Evolutionary conservation across 768 basidiomycete species (phyloP).

Genomic region (Boletus eberwhitei): DNA sequence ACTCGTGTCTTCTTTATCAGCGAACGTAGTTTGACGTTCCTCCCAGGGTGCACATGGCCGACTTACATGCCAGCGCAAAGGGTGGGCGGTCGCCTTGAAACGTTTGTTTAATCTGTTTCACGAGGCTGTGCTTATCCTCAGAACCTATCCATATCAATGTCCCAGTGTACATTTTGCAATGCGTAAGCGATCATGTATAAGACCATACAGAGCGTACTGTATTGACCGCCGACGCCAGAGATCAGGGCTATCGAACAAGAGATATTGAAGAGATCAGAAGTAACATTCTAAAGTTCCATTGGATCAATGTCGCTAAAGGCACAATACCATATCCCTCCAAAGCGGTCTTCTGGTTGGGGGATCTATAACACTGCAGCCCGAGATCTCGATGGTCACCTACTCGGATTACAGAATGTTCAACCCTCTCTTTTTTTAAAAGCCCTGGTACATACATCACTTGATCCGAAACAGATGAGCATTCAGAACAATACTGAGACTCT

Average conservation of each 20-base stretch:
- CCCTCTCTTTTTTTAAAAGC: background rate
- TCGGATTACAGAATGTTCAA: too few species aligned
- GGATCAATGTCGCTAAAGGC: background rate
- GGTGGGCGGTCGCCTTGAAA: background rate
- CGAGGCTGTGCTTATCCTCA: slow-evolving; percentile 15
- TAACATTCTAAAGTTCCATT: background rate
- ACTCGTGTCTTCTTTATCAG: slow-evolving; percentile 19
- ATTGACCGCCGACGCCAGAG: background rate
- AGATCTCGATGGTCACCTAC: background rate
- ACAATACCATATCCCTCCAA: background rate
- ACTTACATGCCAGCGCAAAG: slow-evolving; percentile 40
- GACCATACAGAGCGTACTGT: background rate
- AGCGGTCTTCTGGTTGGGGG: background rate
- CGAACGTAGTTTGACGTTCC: background rate
- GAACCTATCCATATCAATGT: background rate
- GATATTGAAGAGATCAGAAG: background rate
- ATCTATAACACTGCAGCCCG: background rate
- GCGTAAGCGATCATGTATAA: background rate
- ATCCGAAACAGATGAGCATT: background rate
- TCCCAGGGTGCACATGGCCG: slow-evolving; percentile 48
- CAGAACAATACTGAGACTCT: background rate
- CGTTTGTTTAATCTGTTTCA: background rate
- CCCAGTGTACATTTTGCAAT: slow-evolving; percentile 8
- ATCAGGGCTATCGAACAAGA: slow-evolving; percentile 2
- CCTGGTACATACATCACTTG: background rate